A percentile compares a stretch with the other conserved stretches of the same genome.
These are phyloP conservation scores for Cryptococcus sp. DNA, from an alignment of 1,284 basidiomycete genomes.

Conservation along the genomic window DNA sequence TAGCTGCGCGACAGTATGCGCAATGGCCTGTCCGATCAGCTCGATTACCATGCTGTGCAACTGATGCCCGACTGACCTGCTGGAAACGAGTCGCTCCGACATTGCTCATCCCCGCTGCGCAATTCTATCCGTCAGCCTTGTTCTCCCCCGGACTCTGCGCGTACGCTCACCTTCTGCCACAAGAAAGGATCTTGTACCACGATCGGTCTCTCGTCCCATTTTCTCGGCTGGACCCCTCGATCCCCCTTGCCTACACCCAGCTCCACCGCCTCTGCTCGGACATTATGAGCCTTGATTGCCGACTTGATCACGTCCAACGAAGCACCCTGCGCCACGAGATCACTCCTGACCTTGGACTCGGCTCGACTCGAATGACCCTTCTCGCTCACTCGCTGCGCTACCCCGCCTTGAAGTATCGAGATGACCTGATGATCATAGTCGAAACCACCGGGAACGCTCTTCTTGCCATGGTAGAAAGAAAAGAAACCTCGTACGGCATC, in stretches of 20 bases:
- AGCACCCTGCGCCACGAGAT: not conserved
- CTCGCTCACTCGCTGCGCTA: slow-evolving; percentile 10
- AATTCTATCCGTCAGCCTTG: slow-evolving; percentile 14
- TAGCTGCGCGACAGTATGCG: not conserved
- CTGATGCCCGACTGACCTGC: not conserved
- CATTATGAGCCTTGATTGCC: slow-evolving; percentile 1
- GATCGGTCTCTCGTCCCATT: slow-evolving; percentile 32
- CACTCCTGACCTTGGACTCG: slow-evolving; percentile 5
- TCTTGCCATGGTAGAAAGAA: slow-evolving; percentile 18
- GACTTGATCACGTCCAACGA: not conserved
- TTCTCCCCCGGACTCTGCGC: not conserved
- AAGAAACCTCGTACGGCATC: slow-evolving; percentile 40
- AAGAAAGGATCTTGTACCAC: slow-evolving; percentile 47
- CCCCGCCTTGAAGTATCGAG: slow-evolving; percentile 35
- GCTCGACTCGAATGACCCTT: not conserved
- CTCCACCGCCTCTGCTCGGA: slow-evolving; percentile 13
- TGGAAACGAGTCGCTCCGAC: not conserved
- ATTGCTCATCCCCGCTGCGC: slow-evolving; percentile 11
- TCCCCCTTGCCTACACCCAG: slow-evolving; percentile 27
- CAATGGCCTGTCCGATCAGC: not conserved
- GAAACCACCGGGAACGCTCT: slow-evolving; percentile 11
- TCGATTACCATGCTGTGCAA: not conserved
- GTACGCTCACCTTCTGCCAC: slow-evolving; percentile 41
- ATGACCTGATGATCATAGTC: slow-evolving; percentile 22
- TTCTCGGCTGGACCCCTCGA: slow-evolving; percentile 27